phyloP scores from a whole-genome alignment of 2,329 filamentous ascomycete genomes.

The Sporothrix curviconia region DNA sequence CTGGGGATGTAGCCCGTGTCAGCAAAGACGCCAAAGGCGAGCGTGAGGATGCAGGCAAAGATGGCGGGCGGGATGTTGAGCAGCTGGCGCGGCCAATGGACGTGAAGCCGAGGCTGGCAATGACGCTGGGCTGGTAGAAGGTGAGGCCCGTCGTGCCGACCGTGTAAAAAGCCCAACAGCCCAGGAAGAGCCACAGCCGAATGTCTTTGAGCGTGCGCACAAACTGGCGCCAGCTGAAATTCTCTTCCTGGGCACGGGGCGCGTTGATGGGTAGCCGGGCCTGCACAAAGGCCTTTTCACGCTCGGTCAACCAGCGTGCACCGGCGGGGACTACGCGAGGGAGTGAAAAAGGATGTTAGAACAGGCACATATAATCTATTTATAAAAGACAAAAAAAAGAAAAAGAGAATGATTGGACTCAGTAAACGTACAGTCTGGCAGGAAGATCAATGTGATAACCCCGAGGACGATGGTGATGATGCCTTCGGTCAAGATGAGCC shows the following conservation, averaged over 20 bases:
- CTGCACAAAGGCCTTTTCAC: slow-evolving; percentile 37
- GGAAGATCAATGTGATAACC: slow-evolving; percentile 42
- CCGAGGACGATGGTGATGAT: slow-evolving; percentile 40
- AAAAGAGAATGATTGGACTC: too few species aligned
- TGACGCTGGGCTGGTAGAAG: slow-evolving; percentile 37
- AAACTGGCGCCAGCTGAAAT: slow-evolving; percentile 36
- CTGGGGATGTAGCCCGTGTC: slow-evolving; percentile 9
- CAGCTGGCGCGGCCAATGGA: slow-evolving; percentile 40
- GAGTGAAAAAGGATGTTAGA: too few species aligned
- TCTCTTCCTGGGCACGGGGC: slow-evolving; percentile 32
- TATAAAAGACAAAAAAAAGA: too few species aligned
- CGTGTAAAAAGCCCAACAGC: slow-evolving; percentile 42
- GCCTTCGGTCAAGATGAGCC: slow-evolving; percentile 38
- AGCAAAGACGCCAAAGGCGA: slow-evolving; percentile 7
- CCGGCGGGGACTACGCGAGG: slow-evolving; percentile 32
- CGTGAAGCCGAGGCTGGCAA: slow-evolving; percentile 23
- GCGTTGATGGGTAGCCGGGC: slow-evolving; percentile 33
- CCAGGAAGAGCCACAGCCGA: slow-evolving; percentile 38
- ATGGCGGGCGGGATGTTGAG: slow-evolving; percentile 31
- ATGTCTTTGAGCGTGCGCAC: slow-evolving; percentile 32
- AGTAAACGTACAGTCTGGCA: slow-evolving; percentile 45
- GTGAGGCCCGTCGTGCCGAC: slow-evolving; percentile 37
- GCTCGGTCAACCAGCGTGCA: slow-evolving; percentile 39
- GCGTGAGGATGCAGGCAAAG: slow-evolving; percentile 7
- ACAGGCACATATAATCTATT: too few species aligned